Evolutionary conservation across 345 rosid genomes (phyloP), one percentile per base, ranked within the genome.

Genomic region (Populus alba): DNA sequence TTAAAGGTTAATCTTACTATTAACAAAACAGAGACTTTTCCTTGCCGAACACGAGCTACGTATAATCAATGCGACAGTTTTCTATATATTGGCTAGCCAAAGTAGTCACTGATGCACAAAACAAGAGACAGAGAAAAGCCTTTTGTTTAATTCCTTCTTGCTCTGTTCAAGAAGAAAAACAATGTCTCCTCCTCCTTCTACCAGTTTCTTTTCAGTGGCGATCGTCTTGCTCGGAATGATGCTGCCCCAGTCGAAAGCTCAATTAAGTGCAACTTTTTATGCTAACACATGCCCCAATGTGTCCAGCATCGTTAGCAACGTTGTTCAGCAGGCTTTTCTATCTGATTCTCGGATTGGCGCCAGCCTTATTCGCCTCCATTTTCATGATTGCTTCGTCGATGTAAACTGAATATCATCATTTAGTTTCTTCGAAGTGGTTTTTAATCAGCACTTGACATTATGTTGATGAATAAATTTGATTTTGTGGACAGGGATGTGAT

Each of bases 311-410:
- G 94, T 92, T 0, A 83, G 86, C 35, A 85, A n/a, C 49, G 85
- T 78, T 29, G 66, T 92, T 53, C 89, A 90, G 68, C 92, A 86
- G 72, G 97, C 97, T 57, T 70, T 86, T 57, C 87, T 84, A 27
- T 83, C 89, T 8, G 98, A 92, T 68, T 17, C 87, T 10, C 88
- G 97, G 62, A 88, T 92, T 29, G 90, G 84, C 9, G 98, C 95
- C 66, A 94, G 93, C 80, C 94, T 94, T 13, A 84, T 85, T 77
- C 92, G 98, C 18, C 92, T 94, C 78, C 97, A 92, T 78, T 92
- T 94, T 81, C 97, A 94, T 66, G 98, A 94, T 75, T 94, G 98
- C 77, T 94, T 94, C 61, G 95, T 94, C 39, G 27, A 94, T 73
- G 97, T 92, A 87, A 76, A 81, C 29, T 27, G 35, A 38, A 68